Evolutionary conservation across 116 monocot genomes (phyloP).

Genomic region (Phalaenopsis hybrid): DNA sequence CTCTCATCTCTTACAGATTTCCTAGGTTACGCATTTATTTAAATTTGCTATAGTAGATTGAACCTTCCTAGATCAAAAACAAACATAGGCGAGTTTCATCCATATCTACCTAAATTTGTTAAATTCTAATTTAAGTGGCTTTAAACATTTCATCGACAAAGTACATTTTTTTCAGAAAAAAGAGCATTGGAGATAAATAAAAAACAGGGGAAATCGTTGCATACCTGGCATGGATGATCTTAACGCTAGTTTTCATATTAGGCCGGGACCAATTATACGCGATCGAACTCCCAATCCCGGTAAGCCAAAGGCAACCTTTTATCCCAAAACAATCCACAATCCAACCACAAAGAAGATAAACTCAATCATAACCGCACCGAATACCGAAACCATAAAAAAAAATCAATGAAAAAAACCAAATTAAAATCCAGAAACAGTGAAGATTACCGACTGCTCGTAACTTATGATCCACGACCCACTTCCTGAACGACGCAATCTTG

Average conservation of each 20-base stretch:
- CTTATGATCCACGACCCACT: slow-evolving; percentile 78
- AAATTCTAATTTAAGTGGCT: too few relatives aligned
- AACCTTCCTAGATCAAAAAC: too few relatives aligned
- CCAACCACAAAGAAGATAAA: background rate
- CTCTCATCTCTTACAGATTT: too few relatives aligned
- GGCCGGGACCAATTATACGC: slow-evolving; percentile 89
- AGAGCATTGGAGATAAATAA: background rate
- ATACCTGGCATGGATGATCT: slow-evolving; percentile 91
- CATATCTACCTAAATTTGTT: too few relatives aligned
- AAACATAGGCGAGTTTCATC: too few relatives aligned
- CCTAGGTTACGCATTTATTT: too few relatives aligned
- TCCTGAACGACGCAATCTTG: slow-evolving; percentile 49
- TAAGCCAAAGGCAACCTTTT: slow-evolving; percentile 72
- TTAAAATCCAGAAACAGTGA: background rate
- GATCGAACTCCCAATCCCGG: slow-evolving; percentile 55
- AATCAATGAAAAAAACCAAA: background rate
- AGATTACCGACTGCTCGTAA: slow-evolving; percentile 65
- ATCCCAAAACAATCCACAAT: background rate
- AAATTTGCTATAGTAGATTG: too few relatives aligned
- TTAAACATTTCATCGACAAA: too few relatives aligned
- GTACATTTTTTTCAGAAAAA: background rate
- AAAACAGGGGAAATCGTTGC: background rate
- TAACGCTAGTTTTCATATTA: slow-evolving; percentile 84
- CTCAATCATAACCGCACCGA: slow-evolving; percentile 2
- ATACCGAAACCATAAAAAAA: background rate